Percentiles rank a stretch among this genome's conserved stretches.
phyloP scores from a whole-genome alignment of 2,329 filamentous ascomycete species.

The Fusarium udum region DNA sequence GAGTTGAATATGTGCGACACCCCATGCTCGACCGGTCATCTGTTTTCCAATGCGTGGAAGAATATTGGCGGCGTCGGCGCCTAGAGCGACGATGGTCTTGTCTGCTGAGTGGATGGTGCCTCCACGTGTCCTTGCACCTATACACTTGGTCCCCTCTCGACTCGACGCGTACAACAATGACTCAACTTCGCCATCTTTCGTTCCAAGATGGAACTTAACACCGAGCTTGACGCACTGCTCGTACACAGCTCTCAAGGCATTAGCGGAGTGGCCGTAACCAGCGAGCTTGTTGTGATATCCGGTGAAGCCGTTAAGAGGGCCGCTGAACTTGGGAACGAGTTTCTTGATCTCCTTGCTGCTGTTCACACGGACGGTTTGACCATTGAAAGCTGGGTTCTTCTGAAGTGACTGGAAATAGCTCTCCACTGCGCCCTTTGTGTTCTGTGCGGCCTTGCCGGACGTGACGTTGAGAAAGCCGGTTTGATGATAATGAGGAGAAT shows the following conservation, averaged over 20 bases:
- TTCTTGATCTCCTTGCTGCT: conserved; percentile 16
- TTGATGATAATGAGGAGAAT: conserved; percentile 19
- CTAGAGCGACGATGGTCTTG: conserved; percentile 17
- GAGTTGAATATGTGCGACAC: conserved; percentile 24
- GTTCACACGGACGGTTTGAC: conserved; percentile 8
- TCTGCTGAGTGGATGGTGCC: conserved; percentile 19
- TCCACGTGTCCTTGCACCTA: conserved; percentile 10
- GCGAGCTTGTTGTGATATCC: conserved; percentile 29
- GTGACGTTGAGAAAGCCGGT: conserved; percentile 31
- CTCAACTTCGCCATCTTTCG: conserved; percentile 16
- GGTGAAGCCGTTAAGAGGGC: conserved; percentile 8
- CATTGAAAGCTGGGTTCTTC: conserved; percentile 21
- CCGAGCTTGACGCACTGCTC: conserved; percentile 22
- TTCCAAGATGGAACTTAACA: conserved; percentile 14
- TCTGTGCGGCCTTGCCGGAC: conserved; percentile 10
- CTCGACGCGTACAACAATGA: conserved; percentile 15
- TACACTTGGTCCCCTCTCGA: conserved; percentile 10
- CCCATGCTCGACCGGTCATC: conserved; percentile 26
- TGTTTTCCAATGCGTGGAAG: conserved; percentile 22
- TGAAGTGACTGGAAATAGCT: conserved; percentile 22
- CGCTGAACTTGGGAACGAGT: conserved; percentile 18
- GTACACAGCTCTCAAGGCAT: conserved; percentile 23
- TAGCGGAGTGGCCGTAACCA: conserved; percentile 19
- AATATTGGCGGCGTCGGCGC: conserved; percentile 14
- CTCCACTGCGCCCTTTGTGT: conserved; percentile 19